Base-by-base conservation (phyloP, 2,329 filamentous ascomycete genomes). In the Ceratocystis papillata region DNA sequence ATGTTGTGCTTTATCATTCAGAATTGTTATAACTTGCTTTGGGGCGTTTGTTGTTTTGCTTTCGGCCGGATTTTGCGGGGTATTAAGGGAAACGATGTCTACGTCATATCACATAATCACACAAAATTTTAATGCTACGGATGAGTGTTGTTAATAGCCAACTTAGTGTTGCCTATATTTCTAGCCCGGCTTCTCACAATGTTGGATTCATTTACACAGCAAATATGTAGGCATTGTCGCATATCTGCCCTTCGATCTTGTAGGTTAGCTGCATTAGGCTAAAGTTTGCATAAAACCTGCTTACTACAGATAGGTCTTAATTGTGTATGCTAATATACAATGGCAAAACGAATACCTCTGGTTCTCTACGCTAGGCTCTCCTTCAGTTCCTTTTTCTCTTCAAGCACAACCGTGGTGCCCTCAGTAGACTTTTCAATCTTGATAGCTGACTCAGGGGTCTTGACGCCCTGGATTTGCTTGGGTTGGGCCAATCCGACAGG, bases 331-430 rank as follows among this genome's bases (percentile, higher is more conserved):
- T 67, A 67, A 60, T 67, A 64, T 67, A 67, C 65, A 67, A 53
- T 44, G 65, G 28, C 60, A 62, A 44, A 3, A 10, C 3, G 15
- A 59, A 60, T 33, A 20, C 41, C 22, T 44, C 10, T 61, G 48
- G 30, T 28, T 30, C 5, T 37, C 25, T 70, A 81, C 70, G 76
- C 74, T 48, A 82, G 77, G 72, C 82, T 81, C 65, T 83, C 79
- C 71, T 83, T 83, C 50, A 85, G 73, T 62, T 81, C 79, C 71
- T 81, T 83, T n/a, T 75, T 75, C 60, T 84, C 81, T 71, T 85
- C 79, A 71, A 90, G 85, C 46, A 79, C 78, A n/a, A 87, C 85
- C 74, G 87, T 87, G 20, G 86, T 87, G 69, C 85, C 82, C 70
- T 79, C 77, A 17, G 77, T 77, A 37, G 86, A 79, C 46, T 77